A percentile compares a stretch with the other conserved stretches of the same genome.
Conservation (phyloP, 2,329 filamentous ascomycete species). For the Thelonectria olida region DNA sequence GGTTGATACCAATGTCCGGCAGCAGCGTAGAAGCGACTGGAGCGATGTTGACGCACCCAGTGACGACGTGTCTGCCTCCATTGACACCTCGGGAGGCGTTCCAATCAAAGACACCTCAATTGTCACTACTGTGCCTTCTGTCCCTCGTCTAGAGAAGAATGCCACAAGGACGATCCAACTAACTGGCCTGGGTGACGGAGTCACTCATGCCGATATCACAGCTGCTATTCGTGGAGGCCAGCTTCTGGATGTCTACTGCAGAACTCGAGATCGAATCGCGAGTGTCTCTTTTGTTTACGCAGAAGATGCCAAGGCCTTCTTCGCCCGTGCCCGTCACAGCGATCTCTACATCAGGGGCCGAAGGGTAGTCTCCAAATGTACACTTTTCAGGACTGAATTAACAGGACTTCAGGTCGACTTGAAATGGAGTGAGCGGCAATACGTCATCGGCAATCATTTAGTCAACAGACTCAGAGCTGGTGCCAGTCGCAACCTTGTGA, state of each 20-base stretch:
- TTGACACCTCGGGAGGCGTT: neutral
- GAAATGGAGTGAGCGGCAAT: slow-evolving; percentile 77
- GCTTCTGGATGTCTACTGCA: slow-evolving; percentile 74
- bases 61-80: neutral
- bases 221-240: slow-evolving; percentile 74
- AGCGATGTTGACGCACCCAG: neutral
- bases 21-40: neutral
- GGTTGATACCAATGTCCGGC: neutral
- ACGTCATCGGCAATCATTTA: slow-evolving; percentile 69
- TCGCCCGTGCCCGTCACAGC: slow-evolving; percentile 69
- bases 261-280: slow-evolving; percentile 65
- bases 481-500: slow-evolving; percentile 78
- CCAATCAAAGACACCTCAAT: neutral
- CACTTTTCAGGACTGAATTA: neutral
- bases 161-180: slow-evolving; percentile 69
- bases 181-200: slow-evolving; percentile 67
- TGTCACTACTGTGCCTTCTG: neutral
- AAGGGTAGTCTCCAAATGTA: slow-evolving; percentile 59
- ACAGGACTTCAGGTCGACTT: slow-evolving; percentile 66
- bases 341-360: slow-evolving; percentile 76
- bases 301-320: slow-evolving; percentile 70
- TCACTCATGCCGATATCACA: slow-evolving; percentile 73
- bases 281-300: slow-evolving; percentile 76
- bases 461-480: slow-evolving; percentile 70
- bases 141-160: slow-evolving; percentile 42